Conservation (phyloP, 192 early-diverging fungal genomes). For the Neocallimastix lanati region DNA sequence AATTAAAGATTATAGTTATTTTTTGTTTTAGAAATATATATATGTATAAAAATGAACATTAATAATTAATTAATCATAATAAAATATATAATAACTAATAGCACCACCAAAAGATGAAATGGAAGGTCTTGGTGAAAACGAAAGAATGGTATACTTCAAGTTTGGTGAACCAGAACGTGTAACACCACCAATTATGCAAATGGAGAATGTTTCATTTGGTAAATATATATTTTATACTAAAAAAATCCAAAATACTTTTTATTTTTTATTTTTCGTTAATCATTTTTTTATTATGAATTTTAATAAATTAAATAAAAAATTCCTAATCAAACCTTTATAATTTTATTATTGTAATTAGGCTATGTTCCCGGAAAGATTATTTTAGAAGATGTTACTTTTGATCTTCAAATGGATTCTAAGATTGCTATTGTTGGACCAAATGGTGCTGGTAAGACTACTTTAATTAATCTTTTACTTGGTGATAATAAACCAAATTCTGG, state of each 20-base stretch:
- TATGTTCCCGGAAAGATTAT: constrained; percentile 69
- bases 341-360: constrained; percentile 8
- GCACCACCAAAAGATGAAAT: constrained; percentile 47
- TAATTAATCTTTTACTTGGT: not conserved
- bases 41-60: not conserved
- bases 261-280: too few species aligned
- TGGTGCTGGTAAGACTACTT: constrained; percentile 61
- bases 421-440: constrained; percentile 98
- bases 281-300: too few species aligned
- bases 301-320: too few species aligned
- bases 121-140: constrained; percentile 36
- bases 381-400: constrained; percentile 66
- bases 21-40: not conserved
- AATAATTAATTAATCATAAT: too few species aligned
- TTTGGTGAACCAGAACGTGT: constrained; percentile 88
- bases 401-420: constrained; percentile 91
- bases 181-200: constrained; percentile 90
- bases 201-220: constrained; percentile 69
- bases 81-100: not conserved
- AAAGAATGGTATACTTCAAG: constrained; percentile 63
- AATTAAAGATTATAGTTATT: not conserved
- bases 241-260: too few species aligned
- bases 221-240: not conserved
- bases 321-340: not conserved
- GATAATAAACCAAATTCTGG: not conserved